These are phyloP conservation scores for Phytophthora fragariaefolia DNA, from an alignment of 352 stramenopile genomes.

Conservation along the genomic window DNA sequence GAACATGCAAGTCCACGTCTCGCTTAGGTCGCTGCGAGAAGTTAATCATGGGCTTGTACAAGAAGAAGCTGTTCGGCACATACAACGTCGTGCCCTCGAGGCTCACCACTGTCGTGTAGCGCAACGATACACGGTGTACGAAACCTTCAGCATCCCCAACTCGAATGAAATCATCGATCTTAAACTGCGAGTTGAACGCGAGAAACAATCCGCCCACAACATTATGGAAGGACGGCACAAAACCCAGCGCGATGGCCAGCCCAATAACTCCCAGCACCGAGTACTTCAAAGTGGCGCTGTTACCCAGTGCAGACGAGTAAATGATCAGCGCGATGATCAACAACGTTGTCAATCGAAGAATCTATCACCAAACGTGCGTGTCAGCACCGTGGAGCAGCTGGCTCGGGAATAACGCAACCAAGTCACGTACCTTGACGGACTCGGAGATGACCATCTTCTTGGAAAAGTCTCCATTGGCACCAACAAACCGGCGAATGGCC, in stretches of 20 bases:
- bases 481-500: slow-evolving; percentile 79
- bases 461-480: slow-evolving; percentile 79
- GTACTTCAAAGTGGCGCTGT: slow-evolving; percentile 81
- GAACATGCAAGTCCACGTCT: slow-evolving; percentile 78
- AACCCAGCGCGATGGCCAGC: slow-evolving; percentile 83
- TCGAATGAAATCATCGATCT: slow-evolving; percentile 89
- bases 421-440: slow-evolving; percentile 87
- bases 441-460: slow-evolving; percentile 92
- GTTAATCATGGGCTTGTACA: slow-evolving; percentile 93
- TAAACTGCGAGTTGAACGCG: slow-evolving; percentile 91
- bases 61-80: slow-evolving; percentile 89
- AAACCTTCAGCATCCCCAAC: slow-evolving; percentile 79
- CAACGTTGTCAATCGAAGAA: slow-evolving; percentile 77
- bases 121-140: slow-evolving; percentile 83
- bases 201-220: slow-evolving; percentile 86
- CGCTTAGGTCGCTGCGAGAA: slow-evolving; percentile 86
- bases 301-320: slow-evolving; percentile 78
- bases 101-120: slow-evolving; percentile 87
- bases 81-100: slow-evolving; percentile 82
- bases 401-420: too few relatives aligned
- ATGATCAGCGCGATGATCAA: slow-evolving; percentile 88
- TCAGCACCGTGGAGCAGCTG: too few relatives aligned
- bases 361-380: slow-evolving; percentile 41
- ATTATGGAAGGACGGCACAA: slow-evolving; percentile 89
- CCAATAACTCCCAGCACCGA: slow-evolving; percentile 86